Base-by-base conservation (phyloP, 2,329 filamentous ascomycete genomes). In the Aspergillus aculeatinus region DNA sequence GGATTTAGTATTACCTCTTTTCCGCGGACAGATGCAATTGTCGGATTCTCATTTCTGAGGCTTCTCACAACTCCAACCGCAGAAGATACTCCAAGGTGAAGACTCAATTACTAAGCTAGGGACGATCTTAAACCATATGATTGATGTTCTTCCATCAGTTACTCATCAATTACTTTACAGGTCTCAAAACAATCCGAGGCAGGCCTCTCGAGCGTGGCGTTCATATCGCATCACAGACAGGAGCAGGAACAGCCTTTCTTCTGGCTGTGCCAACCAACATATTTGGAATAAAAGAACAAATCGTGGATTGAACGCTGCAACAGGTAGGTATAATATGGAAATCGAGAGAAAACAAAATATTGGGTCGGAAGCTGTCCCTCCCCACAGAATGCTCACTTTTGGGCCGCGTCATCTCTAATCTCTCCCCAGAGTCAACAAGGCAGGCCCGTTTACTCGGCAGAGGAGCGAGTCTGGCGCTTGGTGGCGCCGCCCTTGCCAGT, bases 401-500 rank as follows among this genome's bases (percentile, higher is more conserved):
- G 39, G 39, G 39, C 39, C 39, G 39, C 39, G 14, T 44, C 39
- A 19, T 44, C 14, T 44, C 39, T 44, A 16, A 44, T 7, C 16
- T 7, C 39, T 12, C 39, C 14, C 39, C 39, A n/a, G 39, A 44
- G 14, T 19, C 16, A 44, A 16, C 39, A 19, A 44, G 16, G 16
- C 39, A n/a, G 39, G 51, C 55, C 48, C 31, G 39, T 68, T 72
- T 74, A 76, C 73, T 76, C 71, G 21, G 71, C 74, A 55, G 73
- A 73, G 44, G 76, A 77, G 19, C 78, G 76, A 25, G 83, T 85
- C 58, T 76, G 81, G 67, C 85, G 80, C 83, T 88, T 88, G 77
- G 85, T 87, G 56, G 83, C 80, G 72, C 86, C 85, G 56, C 81
- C 79, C 87, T 96, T 91, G 67, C 86, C 89, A 83, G 95, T 92